Conservation (phyloP, 2,329 filamentous ascomycete genomes). For the Coniochaeta hoffmannii region DNA sequence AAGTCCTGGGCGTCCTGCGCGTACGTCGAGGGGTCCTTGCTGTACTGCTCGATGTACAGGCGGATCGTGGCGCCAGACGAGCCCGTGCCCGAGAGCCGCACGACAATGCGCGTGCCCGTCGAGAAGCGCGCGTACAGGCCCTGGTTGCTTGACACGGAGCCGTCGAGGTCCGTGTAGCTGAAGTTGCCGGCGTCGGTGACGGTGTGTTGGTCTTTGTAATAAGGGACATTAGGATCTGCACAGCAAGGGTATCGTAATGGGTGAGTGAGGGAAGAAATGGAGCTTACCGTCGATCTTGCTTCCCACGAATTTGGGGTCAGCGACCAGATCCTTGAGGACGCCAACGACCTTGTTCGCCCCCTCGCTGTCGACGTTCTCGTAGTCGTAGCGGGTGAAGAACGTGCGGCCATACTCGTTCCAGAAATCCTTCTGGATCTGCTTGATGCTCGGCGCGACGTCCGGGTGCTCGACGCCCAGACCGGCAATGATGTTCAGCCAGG, state of each 20-base stretch:
- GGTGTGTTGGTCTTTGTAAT: slow-evolving; percentile 51
- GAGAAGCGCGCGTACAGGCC: slow-evolving; percentile 92
- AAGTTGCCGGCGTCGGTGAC: slow-evolving; percentile 91
- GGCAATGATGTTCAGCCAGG: slow-evolving; percentile 98
- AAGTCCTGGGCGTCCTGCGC: slow-evolving; percentile 84
- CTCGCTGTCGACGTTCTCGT: slow-evolving; percentile 87
- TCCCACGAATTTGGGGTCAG: slow-evolving; percentile 67
- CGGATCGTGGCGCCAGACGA: slow-evolving; percentile 94
- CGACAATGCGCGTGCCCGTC: slow-evolving; percentile 89
- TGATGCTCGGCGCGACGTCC: slow-evolving; percentile 79
- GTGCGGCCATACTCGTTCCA: slow-evolving; percentile 94
- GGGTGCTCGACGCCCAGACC: slow-evolving; percentile 79
- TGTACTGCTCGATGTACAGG: slow-evolving; percentile 95
- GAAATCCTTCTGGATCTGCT: slow-evolving; percentile 94
- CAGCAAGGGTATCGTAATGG: not conserved
- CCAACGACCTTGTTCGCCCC: slow-evolving; percentile 86
- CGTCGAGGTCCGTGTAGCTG: slow-evolving; percentile 97
- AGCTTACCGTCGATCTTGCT: slow-evolving; percentile 64
- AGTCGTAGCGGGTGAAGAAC: slow-evolving; percentile 99
- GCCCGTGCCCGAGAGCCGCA: slow-evolving; percentile 89
- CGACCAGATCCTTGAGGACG: slow-evolving; percentile 72
- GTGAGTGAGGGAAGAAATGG: not conserved
- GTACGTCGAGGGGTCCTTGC: slow-evolving; percentile 70
- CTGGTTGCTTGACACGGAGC: slow-evolving; percentile 91
- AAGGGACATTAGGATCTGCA: not conserved